These are phyloP conservation scores for Fusarium clavum DNA, from an alignment of 2,329 filamentous ascomycete species.

Conservation along the genomic window DNA sequence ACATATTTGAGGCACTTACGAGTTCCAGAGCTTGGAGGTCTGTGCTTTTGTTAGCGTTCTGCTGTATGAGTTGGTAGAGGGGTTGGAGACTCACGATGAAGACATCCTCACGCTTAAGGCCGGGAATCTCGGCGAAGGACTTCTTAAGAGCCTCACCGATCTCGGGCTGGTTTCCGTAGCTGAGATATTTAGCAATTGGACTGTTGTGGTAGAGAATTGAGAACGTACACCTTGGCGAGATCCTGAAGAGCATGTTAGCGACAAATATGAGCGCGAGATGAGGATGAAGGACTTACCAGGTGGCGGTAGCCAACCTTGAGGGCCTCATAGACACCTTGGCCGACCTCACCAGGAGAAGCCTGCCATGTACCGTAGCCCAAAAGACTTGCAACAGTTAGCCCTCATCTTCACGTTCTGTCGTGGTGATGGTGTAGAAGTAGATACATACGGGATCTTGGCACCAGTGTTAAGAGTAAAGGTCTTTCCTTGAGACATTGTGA, in stretches of 20 bases:
- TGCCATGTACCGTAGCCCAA: conserved; percentile 21
- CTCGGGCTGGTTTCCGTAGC: conserved; percentile 77
- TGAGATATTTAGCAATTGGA: background rate
- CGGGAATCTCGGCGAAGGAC: conserved; percentile 78
- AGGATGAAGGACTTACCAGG: too few species aligned
- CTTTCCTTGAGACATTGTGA: conserved; percentile 18
- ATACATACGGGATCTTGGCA: conserved; percentile 13
- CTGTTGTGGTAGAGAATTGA: background rate
- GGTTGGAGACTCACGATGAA: conserved; percentile 59
- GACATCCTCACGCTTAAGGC: conserved; percentile 73
- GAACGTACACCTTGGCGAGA: conserved; percentile 59
- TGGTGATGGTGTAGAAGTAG: background rate
- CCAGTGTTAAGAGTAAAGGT: conserved; percentile 13
- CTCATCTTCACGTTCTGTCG: background rate
- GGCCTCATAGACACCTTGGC: conserved; percentile 61
- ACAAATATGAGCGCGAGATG: too few species aligned
- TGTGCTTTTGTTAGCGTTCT: background rate
- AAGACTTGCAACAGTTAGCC: background rate
- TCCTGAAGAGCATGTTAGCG: conserved; percentile 48
- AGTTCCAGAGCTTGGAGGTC: conserved; percentile 74
- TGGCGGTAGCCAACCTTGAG: conserved; percentile 65
- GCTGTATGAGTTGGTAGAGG: background rate
- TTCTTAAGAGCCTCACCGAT: conserved; percentile 51
- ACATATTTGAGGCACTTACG: conserved; percentile 14
- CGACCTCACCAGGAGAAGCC: conserved; percentile 49